These are phyloP conservation scores for Petrea volubilis DNA, from an alignment of 257 asterid genomes.

Conservation along the genomic window DNA sequence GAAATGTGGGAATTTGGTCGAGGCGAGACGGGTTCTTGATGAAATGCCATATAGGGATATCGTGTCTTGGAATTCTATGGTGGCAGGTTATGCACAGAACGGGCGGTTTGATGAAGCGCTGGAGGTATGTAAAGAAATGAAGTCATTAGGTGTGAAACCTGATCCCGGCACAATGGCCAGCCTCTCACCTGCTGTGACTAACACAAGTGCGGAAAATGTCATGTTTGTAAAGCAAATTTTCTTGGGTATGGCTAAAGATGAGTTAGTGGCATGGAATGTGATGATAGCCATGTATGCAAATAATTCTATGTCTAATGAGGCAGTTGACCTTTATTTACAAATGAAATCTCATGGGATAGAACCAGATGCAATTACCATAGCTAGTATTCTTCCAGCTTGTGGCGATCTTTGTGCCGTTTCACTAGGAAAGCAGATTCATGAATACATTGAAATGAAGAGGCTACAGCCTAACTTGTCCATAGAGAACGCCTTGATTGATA, in stretches of 20 bases:
- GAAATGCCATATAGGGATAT: slow-evolving; percentile 65
- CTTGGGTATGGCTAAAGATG: slow-evolving; percentile 47
- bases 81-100: slow-evolving; percentile 68
- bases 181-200: slow-evolving; percentile 75
- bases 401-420: slow-evolving; percentile 78
- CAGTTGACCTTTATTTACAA: slow-evolving; percentile 53
- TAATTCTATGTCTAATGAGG: slow-evolving; percentile 73
- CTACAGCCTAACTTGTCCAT: slow-evolving; percentile 65
- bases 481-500: slow-evolving; percentile 85
- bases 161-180: slow-evolving; percentile 93
- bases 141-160: slow-evolving; percentile 46
- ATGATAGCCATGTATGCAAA: slow-evolving; percentile 72
- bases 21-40: slow-evolving; percentile 60
- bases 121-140: slow-evolving; percentile 76
- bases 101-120: slow-evolving; percentile 72
- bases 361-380: slow-evolving; percentile 65
- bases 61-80: slow-evolving; percentile 90
- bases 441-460: slow-evolving; percentile 42
- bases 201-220: slow-evolving; percentile 62
- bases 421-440: slow-evolving; percentile 64
- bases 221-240: slow-evolving; percentile 62
- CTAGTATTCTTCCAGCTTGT: slow-evolving; percentile 92
- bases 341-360: slow-evolving; percentile 61
- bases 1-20: slow-evolving; percentile 67
- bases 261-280: slow-evolving; percentile 83